Evolutionary conservation across 2,329 filamentous ascomycete species (phyloP).

Genomic region (Didymella glomerata): DNA sequence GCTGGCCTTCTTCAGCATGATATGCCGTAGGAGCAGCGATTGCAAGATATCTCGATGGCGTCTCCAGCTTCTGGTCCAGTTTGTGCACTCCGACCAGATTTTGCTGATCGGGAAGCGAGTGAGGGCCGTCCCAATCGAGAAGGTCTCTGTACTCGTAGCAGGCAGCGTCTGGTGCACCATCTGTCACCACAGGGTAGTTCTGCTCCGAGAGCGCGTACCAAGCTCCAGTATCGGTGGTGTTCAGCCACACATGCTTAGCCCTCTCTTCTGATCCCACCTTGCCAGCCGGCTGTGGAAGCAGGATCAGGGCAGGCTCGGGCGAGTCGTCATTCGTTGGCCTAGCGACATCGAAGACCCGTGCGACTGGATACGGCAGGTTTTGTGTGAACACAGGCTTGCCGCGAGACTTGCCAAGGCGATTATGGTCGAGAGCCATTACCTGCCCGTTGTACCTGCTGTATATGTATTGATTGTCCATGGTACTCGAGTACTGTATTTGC

Average conservation of each 20-base stretch:
- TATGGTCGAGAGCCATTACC: slow-evolving; percentile 80
- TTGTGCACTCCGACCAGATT: slow-evolving; percentile 54
- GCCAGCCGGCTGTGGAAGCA: slow-evolving; percentile 84
- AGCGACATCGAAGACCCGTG: slow-evolving; percentile 87
- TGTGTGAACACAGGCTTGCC: slow-evolving; percentile 55
- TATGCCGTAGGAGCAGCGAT: slow-evolving; percentile 42
- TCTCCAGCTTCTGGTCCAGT: slow-evolving; percentile 40
- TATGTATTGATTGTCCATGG: slow-evolving; percentile 88
- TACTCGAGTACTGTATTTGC: slow-evolving; percentile 78
- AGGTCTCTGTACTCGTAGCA: slow-evolving; percentile 58
- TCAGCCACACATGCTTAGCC: slow-evolving; percentile 73
- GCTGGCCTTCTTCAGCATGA: slow-evolving; percentile 30
- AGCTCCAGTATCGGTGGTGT: slow-evolving; percentile 82
- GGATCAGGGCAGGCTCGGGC: slow-evolving; percentile 77
- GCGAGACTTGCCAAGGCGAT: slow-evolving; percentile 52
- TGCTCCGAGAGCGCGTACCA: slow-evolving; percentile 94
- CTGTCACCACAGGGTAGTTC: slow-evolving; percentile 84
- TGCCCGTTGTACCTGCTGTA: slow-evolving; percentile 86
- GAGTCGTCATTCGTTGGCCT: slow-evolving; percentile 73
- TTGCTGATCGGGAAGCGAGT: slow-evolving; percentile 42
- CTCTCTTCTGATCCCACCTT: slow-evolving; percentile 58
- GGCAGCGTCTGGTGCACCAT: slow-evolving; percentile 67
- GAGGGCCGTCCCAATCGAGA: slow-evolving; percentile 38
- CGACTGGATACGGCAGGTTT: slow-evolving; percentile 78
- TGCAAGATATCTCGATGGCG: slow-evolving; percentile 30